Evolutionary conservation across 768 basidiomycete species (phyloP).

Genomic region (Boletus pseudopeckii): DNA sequence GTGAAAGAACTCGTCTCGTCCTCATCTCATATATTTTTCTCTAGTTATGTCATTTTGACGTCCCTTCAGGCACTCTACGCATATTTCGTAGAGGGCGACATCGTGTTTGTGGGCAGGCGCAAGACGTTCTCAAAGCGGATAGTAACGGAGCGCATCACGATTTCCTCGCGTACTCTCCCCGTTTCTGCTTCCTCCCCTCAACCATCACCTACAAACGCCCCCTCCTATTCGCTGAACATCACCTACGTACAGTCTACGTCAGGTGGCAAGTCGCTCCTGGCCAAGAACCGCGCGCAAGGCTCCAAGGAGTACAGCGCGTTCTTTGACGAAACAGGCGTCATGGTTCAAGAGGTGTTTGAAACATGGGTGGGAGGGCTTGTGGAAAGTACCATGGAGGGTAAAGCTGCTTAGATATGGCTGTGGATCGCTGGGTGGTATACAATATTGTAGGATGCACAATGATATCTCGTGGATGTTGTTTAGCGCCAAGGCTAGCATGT

Average conservation of each 20-base stretch:
- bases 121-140: conserved; percentile 92
- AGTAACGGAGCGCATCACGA: conserved; percentile 83
- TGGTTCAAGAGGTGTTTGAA: conserved; percentile 76
- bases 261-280: conserved; percentile 81
- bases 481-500: neutral
- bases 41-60: conserved; percentile 75
- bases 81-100: conserved; percentile 82
- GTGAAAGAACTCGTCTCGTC: conserved; percentile 1
- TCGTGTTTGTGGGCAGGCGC: conserved; percentile 84
- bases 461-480: conserved; percentile 14
- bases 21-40: conserved; percentile 6
- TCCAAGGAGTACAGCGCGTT: conserved; percentile 64
- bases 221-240: conserved; percentile 64
- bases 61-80: conserved; percentile 72
- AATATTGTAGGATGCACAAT: conserved; percentile 30
- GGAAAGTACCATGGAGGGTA: conserved; percentile 69
- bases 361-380: conserved; percentile 75
- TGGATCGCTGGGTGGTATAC: conserved; percentile 14
- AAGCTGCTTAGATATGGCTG: conserved; percentile 37
- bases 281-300: conserved; percentile 59
- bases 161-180: conserved; percentile 67
- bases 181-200: conserved; percentile 18
- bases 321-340: conserved; percentile 75
- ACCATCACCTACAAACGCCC: conserved; percentile 42
- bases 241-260: conserved; percentile 77